Evolutionary conservation across 169 alveolate genomes (phyloP).

Genomic region (Plasmodium billcollinsi): DNA sequence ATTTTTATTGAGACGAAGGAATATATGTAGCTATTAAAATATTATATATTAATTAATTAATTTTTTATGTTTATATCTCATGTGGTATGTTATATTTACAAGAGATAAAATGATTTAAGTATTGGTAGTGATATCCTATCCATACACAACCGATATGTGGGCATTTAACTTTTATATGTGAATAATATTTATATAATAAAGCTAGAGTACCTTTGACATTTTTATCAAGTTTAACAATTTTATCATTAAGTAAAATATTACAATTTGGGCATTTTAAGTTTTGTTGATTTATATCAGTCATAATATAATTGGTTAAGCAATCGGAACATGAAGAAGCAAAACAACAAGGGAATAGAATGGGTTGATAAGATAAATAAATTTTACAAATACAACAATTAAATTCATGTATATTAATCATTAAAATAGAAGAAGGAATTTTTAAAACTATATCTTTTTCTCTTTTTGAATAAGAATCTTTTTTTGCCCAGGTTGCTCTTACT

Average conservation of each 20-base stretch:
- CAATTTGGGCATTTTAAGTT: slow-evolving; percentile 48
- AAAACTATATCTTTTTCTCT: slow-evolving; percentile 47
- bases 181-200: slow-evolving; percentile 45
- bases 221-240: slow-evolving; percentile 50
- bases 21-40: too few relatives aligned
- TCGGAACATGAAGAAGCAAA: slow-evolving; percentile 61
- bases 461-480: slow-evolving; percentile 81
- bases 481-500: slow-evolving; percentile 84
- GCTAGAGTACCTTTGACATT: slow-evolving; percentile 44
- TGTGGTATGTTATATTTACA: slow-evolving; percentile 26
- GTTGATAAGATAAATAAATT: slow-evolving; percentile 47
- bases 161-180: slow-evolving; percentile 56
- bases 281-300: not conserved
- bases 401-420: slow-evolving; percentile 39
- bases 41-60: too few relatives aligned
- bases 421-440: slow-evolving; percentile 56
- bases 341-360: slow-evolving; percentile 67
- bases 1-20: too few relatives aligned
- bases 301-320: slow-evolving; percentile 31
- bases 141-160: slow-evolving; percentile 25
- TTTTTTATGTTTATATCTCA: too few relatives aligned
- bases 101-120: slow-evolving; percentile 31
- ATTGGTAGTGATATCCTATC: slow-evolving; percentile 65
- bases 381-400: slow-evolving; percentile 68
- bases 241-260: slow-evolving; percentile 1